Conservation (phyloP, 345 rosid species). For the Eucalyptus regnans region DNA sequence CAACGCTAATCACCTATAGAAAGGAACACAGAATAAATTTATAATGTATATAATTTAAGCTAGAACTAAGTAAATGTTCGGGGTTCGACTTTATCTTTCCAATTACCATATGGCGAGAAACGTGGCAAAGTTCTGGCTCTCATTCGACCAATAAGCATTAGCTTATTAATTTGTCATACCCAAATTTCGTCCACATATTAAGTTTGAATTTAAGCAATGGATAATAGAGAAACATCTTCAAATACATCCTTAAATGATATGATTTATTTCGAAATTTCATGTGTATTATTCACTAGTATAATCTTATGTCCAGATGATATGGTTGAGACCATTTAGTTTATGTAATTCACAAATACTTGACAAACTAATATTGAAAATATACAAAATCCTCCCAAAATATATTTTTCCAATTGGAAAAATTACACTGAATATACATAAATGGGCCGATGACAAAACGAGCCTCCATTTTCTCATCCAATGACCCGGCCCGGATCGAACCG, state of each 20-base stretch:
- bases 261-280: not conserved
- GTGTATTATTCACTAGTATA: not conserved
- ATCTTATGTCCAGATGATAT: no score
- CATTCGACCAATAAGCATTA: not conserved
- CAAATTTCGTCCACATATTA: not conserved
- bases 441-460: not conserved
- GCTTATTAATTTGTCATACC: not conserved
- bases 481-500: not conserved
- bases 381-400: not conserved
- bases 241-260: not conserved
- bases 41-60: not conserved
- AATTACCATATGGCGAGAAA: not conserved
- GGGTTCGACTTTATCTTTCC: not conserved
- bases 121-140: not conserved
- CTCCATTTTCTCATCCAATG: not conserved
- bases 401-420: not conserved
- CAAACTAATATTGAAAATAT: not conserved
- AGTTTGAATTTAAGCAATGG: not conserved
- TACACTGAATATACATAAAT: not conserved
- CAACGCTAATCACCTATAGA: not conserved
- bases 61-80: not conserved
- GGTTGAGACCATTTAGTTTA: not conserved
- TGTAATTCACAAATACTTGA: not conserved
- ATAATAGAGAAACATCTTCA: not conserved
- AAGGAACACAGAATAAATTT: no score